A percentile compares a stretch with the other conserved stretches of the same genome.
These are phyloP conservation scores for Phylloporus sp. DNA, from an alignment of 768 basidiomycete species.

Conservation along the genomic window DNA sequence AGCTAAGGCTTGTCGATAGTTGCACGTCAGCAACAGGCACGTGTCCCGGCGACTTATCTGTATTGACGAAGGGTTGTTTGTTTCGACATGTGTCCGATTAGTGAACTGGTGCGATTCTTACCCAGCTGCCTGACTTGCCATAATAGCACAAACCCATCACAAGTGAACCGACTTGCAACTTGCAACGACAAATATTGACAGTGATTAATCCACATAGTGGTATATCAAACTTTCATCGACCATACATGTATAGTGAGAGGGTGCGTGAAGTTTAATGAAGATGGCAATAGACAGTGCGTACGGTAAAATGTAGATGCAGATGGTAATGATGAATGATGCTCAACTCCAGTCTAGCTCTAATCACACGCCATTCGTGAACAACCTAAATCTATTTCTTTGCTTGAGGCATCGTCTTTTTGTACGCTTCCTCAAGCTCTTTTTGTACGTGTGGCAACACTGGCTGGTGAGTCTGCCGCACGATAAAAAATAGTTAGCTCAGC, in stretches of 20 bases:
- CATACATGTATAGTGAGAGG: neutral
- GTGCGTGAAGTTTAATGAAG: conserved; percentile 5
- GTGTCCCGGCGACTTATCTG: too few relatives aligned
- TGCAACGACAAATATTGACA: neutral
- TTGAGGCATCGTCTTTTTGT: conserved; percentile 70
- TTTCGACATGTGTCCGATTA: too few relatives aligned
- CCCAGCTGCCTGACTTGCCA: too few relatives aligned
- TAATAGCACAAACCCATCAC: neutral
- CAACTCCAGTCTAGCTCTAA: neutral
- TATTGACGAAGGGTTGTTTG: too few relatives aligned
- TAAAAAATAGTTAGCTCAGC: neutral
- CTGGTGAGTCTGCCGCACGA: conserved; percentile 53
- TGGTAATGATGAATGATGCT: conserved; percentile 10
- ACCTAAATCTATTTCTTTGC: conserved; percentile 68
- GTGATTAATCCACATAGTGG: neutral
- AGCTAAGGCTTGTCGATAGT: too few relatives aligned
- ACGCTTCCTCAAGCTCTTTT: conserved; percentile 83
- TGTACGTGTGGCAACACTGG: conserved; percentile 86
- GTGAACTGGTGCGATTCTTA: too few relatives aligned
- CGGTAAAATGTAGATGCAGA: conserved; percentile 11
- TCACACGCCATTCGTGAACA: neutral
- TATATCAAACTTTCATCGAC: neutral
- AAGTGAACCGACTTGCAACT: neutral
- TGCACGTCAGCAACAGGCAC: too few relatives aligned
- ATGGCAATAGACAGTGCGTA: conserved; percentile 10